phyloP scores from a whole-genome alignment of 345 rosid genomes.

The Eucalyptus viminalis region DNA sequence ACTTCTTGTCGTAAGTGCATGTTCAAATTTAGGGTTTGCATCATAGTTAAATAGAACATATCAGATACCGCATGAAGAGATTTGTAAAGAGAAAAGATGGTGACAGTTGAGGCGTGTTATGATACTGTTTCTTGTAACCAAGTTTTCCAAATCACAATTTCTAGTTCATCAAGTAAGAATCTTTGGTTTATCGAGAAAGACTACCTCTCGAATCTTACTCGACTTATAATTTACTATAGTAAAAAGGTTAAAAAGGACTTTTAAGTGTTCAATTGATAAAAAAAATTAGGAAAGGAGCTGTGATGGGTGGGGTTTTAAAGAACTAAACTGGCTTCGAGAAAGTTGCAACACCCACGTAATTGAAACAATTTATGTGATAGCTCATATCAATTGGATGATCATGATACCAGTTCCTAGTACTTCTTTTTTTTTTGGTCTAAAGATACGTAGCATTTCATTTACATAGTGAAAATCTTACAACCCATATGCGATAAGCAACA shows the following conservation, averaged over 20 bases:
- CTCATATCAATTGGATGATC: too few relatives aligned
- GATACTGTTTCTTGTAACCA: too few relatives aligned
- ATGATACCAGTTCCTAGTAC: background rate
- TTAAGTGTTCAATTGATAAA: background rate
- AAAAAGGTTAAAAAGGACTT: background rate
- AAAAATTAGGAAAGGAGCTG: background rate
- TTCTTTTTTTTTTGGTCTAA: too few relatives aligned
- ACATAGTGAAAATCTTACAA: too few relatives aligned
- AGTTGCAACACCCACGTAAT: background rate
- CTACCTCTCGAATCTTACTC: background rate
- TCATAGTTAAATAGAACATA: too few relatives aligned
- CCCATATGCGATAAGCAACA: too few relatives aligned
- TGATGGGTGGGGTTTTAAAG: background rate
- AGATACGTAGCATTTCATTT: too few relatives aligned
- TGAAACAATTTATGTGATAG: background rate
- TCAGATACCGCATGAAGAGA: too few relatives aligned
- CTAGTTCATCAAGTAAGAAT: background rate
- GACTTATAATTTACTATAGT: too few relatives aligned
- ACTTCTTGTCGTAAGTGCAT: too few relatives aligned
- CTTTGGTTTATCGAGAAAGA: background rate
- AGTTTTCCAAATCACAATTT: background rate
- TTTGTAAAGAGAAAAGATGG: too few relatives aligned
- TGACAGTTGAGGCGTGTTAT: fast-evolving
- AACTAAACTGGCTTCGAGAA: background rate
- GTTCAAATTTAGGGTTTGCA: too few relatives aligned